A percentile compares a stretch with the other conserved stretches of the same genome.
phyloP scores from a whole-genome alignment of 176 grass and related monocot genomes.

The Oropetium thomaeum region DNA sequence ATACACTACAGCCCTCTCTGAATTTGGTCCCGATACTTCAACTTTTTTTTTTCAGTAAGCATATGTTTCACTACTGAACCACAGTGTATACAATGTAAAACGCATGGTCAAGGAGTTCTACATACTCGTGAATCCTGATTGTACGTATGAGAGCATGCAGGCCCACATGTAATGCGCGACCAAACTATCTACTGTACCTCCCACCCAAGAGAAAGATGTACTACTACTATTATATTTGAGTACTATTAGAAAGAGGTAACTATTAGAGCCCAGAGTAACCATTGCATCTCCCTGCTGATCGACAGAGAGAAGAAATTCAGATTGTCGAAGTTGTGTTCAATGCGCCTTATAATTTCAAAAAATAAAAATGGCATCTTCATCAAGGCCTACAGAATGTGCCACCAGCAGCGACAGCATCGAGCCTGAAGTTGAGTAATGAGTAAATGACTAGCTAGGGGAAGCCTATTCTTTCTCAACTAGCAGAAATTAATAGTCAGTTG shows the following conservation, averaged over 20 bases:
- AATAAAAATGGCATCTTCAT: not conserved
- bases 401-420: constrained; percentile 16
- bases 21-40: not conserved
- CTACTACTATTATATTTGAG: no score
- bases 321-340: no score
- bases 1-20: not conserved
- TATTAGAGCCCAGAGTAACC: not conserved
- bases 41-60: not conserved
- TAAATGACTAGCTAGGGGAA: no score
- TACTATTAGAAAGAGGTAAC: no score
- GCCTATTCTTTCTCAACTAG: not conserved
- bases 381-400: not conserved
- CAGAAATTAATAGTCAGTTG: constrained; percentile 3
- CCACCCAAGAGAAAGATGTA: not conserved
- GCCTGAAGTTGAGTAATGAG: not conserved
- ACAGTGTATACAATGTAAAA: no score
- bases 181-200: not conserved
- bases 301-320: not conserved
- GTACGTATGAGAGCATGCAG: no score
- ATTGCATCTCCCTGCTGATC: not conserved
- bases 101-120: not conserved
- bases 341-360: not conserved
- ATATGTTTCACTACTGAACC: no score
- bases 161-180: no score
- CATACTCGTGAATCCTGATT: constrained; percentile 2